A percentile compares a stretch with the other conserved stretches of the same genome.
Conservation (phyloP, 352 stramenopile species). For the Plasmopara viticola region DNA sequence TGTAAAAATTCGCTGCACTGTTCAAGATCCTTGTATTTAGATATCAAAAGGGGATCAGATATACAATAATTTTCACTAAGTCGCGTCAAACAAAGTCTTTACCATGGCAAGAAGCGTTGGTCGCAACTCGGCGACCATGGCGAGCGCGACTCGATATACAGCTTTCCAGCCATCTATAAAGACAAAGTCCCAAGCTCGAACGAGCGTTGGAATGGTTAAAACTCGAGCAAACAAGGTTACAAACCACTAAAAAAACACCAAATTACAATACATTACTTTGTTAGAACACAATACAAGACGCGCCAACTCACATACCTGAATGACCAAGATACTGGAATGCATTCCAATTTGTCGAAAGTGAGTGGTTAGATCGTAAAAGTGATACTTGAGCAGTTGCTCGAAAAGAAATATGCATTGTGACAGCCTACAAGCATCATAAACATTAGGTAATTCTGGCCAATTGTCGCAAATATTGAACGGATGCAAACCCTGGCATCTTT, state of each 20-base stretch:
- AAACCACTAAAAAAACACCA: constrained; percentile 53
- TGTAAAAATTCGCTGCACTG: constrained; percentile 65
- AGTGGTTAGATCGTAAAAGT: constrained; percentile 58
- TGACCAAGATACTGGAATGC: constrained; percentile 73
- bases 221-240: constrained; percentile 76
- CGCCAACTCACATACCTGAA: constrained; percentile 35
- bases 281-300: neutral
- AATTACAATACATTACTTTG: neutral
- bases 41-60: neutral
- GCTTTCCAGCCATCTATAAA: constrained; percentile 76
- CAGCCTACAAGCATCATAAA: constrained; percentile 25
- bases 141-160: constrained; percentile 62
- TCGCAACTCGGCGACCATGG: constrained; percentile 50
- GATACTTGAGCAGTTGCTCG: constrained; percentile 55
- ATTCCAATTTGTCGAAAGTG: constrained; percentile 75
- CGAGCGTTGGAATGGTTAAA: constrained; percentile 35
- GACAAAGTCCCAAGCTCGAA: constrained; percentile 65
- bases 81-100: constrained; percentile 2
- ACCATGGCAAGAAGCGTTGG: constrained; percentile 56
- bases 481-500: constrained; percentile 67
- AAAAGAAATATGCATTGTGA: constrained; percentile 73
- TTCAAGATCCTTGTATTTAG: constrained; percentile 51
- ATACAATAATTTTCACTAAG: neutral
- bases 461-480: neutral
- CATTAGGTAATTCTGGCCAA: neutral